These are phyloP conservation scores for Entrophospora sp. DNA, from an alignment of 192 early-diverging fungal species.

Conservation along the genomic window DNA sequence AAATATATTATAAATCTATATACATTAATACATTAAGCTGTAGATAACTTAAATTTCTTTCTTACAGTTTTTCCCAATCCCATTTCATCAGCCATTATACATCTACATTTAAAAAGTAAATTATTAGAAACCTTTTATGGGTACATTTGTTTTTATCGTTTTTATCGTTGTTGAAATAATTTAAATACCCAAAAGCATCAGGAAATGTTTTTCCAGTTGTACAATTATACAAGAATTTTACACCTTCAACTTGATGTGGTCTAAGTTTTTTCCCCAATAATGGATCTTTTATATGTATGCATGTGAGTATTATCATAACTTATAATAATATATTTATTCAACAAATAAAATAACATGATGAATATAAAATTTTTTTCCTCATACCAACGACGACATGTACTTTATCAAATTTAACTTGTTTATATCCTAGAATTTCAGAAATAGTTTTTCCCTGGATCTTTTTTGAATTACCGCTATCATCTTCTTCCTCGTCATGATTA, in stretches of 20 bases:
- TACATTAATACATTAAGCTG: too few species aligned
- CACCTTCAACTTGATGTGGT: conserved; percentile 96
- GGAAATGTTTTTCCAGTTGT: conserved; percentile 68
- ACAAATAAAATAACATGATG: not conserved
- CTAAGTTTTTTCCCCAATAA: conserved; percentile 72
- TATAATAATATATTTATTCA: not conserved
- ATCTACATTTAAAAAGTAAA: conserved; percentile 29
- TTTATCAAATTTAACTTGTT: conserved; percentile 34
- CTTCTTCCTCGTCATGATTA: conserved; percentile 49
- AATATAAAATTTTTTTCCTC: not conserved
- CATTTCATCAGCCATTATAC: conserved; percentile 99
- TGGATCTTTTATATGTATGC: conserved; percentile 56
- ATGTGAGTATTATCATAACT: not conserved
- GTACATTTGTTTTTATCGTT: too few species aligned
- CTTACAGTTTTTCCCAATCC: conserved; percentile 76
- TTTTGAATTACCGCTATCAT: conserved; percentile 12
- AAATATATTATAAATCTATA: too few species aligned
- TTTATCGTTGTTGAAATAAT: not conserved
- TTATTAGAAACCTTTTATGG: too few species aligned
- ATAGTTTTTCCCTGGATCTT: conserved; percentile 42
- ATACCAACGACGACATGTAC: conserved; percentile 63
- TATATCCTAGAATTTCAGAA: conserved; percentile 44
- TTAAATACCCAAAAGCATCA: conserved; percentile 59
- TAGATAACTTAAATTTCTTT: too few species aligned
- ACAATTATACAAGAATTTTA: conserved; percentile 92